Percentiles rank a stretch among this genome's conserved stretches.
phyloP scores from a whole-genome alignment of 345 rosid genomes.

The Anacardium occidentale region DNA sequence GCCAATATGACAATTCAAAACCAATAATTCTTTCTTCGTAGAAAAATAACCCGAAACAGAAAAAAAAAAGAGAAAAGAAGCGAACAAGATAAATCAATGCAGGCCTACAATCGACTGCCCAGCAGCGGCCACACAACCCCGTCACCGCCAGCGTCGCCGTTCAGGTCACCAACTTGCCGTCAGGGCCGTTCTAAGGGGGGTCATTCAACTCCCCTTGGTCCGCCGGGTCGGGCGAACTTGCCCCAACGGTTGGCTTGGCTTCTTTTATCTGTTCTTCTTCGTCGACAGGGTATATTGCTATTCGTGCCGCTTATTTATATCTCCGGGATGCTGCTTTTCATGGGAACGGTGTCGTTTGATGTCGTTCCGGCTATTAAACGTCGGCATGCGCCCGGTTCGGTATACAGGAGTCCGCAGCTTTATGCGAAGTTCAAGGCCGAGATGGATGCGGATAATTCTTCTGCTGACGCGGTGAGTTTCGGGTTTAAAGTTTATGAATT shows the following conservation, averaged over 20 bases:
- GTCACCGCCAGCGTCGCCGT: constrained; percentile 89
- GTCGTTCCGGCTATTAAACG: constrained; percentile 58
- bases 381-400: constrained; percentile 77
- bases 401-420: constrained; percentile 88
- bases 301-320: constrained; percentile 93
- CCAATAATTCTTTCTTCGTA: not conserved
- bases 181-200: constrained; percentile 61
- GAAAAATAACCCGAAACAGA: not conserved
- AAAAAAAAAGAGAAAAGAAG: too few species aligned
- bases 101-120: constrained; percentile 69
- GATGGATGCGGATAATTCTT: constrained; percentile 90
- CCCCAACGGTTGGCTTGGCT: constrained; percentile 89
- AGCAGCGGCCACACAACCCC: constrained; percentile 94
- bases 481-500: not conserved
- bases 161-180: constrained; percentile 84
- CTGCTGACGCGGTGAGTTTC: constrained; percentile 79
- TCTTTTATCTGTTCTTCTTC: constrained; percentile 79
- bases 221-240: constrained; percentile 42
- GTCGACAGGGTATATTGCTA: constrained; percentile 86
- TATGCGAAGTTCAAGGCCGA: constrained; percentile 78
- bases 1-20: not conserved
- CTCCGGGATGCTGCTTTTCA: constrained; percentile 88
- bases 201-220: constrained; percentile 47
- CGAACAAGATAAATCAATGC: constrained; percentile 42
- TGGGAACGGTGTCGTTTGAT: constrained; percentile 94